Evolutionary conservation across 495 filamentous ascomycete species (phyloP), one percentile per base, ranked within the genome.

Genomic region (Cairneyella variabilis): DNA sequence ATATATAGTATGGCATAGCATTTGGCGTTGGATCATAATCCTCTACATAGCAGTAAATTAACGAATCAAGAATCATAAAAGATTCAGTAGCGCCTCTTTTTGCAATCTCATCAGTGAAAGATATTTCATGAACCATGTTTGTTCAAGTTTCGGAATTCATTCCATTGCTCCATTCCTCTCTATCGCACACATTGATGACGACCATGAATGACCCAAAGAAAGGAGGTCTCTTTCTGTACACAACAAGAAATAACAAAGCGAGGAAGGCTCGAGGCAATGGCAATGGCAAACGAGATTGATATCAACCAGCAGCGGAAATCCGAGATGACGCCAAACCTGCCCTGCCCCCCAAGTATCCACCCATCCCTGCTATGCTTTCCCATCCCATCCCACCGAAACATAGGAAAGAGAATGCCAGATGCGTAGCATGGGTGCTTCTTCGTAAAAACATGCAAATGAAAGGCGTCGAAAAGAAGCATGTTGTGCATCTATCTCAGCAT

Each of bases 241-340:
- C 22, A 25, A 48, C 30, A 55, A 54, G 34, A 51, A 26, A 49
- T 21, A 32, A 32, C 44, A 32, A 40, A 40, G 37, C 23, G 44
- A 32, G 46, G 48, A 34, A 34, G 37, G 16, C 11, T 40, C 17
- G 17, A 16, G 44, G 44, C 25, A 46, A 22, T 16, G 17, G 21
- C 20, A 41, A 17, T 38, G 26, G 30, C 21, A 34, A 37, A 10
- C 20, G 20, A n/a, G n/a, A 32, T 41, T 5, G 34, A 51, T 51
- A 39, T 51, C 48, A 51, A 51, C 34, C 48, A 18, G 43, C 32
- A 20, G 17, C 18, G 40, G 39, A 40, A 43, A 18, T 10, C 53
- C 53, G 21, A 30, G 42, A 40, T 41, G 45, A 55, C 53, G 53
- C 53, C 53, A 42, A 50, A 20, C 52, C 47, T 22, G 17, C 30